Evolutionary conservation across 176 grass and related monocot species (phyloP).

Genomic region (Ananas comosus): DNA sequence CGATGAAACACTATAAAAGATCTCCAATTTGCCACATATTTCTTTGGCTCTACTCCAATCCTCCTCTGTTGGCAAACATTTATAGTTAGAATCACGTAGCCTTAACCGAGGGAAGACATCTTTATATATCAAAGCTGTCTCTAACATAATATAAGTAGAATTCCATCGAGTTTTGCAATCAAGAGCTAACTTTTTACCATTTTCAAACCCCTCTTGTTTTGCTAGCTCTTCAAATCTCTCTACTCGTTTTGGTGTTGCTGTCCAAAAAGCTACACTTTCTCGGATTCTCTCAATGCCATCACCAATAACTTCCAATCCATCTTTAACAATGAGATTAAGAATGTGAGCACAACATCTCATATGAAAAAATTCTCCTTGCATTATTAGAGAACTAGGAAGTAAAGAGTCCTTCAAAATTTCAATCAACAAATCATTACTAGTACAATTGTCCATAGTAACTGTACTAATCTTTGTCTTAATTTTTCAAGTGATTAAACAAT

Average conservation of each 20-base stretch:
- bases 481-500: too few species aligned
- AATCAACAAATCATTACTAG: background rate
- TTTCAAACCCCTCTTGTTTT: background rate
- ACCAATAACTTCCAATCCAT: too few species aligned
- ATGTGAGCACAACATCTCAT: too few species aligned
- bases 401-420: background rate
- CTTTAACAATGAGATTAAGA: too few species aligned
- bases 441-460: slow-evolving; percentile 15
- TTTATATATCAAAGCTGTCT: background rate
- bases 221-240: background rate
- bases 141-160: slow-evolving; percentile 6
- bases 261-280: slow-evolving; percentile 24
- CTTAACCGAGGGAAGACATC: background rate
- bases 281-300: slow-evolving; percentile 7
- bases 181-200: slow-evolving; percentile 4
- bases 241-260: slow-evolving; percentile 13
- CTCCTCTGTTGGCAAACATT: background rate
- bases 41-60: slow-evolving; percentile 9
- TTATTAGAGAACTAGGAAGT: too few species aligned
- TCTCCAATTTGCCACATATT: background rate
- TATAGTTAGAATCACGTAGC: background rate
- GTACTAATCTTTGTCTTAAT: background rate
- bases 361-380: too few species aligned
- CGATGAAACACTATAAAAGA: slow-evolving; percentile 14
- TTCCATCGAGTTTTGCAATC: slow-evolving; percentile 15